These are phyloP conservation scores for Domatiomyces globalis DNA, from an alignment of 2,329 filamentous ascomycete species.

Conservation along the genomic window DNA sequence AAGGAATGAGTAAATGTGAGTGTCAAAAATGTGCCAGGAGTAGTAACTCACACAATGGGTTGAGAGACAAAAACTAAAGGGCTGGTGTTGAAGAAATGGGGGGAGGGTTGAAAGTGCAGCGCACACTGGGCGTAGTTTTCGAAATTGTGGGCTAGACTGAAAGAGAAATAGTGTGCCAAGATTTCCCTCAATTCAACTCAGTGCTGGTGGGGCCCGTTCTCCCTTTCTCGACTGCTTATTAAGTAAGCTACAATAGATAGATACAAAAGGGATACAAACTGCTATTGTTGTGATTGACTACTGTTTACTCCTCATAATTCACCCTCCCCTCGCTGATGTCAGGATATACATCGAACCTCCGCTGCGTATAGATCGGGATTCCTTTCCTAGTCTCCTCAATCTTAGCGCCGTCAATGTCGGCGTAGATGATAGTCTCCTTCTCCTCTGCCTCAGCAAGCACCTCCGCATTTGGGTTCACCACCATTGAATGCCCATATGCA, in stretches of 20 bases:
- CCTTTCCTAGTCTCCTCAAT: conserved; percentile 65
- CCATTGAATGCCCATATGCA: conserved; percentile 81
- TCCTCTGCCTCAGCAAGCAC: conserved; percentile 70
- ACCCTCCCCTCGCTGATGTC: conserved; percentile 58
- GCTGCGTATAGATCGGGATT: conserved; percentile 72
- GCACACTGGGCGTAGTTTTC: conserved; percentile 1
- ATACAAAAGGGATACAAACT: too few relatives aligned
- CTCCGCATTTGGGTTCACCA: conserved; percentile 74
- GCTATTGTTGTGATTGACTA: too few relatives aligned
- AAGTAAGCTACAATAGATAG: too few relatives aligned
- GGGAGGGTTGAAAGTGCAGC: conserved; percentile 1
- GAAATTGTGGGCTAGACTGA: conserved; percentile 5
- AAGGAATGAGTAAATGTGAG: not conserved
- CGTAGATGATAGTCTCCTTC: conserved; percentile 59
- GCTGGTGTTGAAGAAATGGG: not conserved
- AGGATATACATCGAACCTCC: conserved; percentile 88
- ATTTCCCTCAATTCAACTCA: conserved; percentile 7
- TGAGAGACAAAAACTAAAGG: not conserved
- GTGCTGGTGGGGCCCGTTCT: too few relatives aligned
- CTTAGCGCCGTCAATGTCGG: conserved; percentile 51
- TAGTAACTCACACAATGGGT: not conserved
- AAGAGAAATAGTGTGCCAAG: conserved; percentile 10
- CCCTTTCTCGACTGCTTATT: not conserved
- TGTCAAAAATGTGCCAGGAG: not conserved
- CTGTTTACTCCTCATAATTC: conserved; percentile 24